Percentiles rank a stretch among this genome's conserved stretches.
These are phyloP conservation scores for Suhomyces panamericanus DNA, from an alignment of 1,139 yeast species.

Conservation along the genomic window DNA sequence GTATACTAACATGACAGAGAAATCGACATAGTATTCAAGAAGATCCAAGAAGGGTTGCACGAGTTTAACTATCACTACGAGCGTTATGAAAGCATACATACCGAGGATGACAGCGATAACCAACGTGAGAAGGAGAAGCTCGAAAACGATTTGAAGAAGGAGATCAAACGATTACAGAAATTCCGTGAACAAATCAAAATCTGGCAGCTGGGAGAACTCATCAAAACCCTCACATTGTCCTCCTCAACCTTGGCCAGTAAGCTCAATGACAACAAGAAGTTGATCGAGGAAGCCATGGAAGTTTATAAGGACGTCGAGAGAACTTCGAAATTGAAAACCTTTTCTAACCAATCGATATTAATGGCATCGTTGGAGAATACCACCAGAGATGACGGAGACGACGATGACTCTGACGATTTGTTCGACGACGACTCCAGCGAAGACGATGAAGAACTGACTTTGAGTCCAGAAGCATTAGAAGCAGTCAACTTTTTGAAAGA, in stretches of 20 bases:
- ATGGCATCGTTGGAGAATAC: constrained; percentile 42
- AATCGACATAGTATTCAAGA: constrained; percentile 30
- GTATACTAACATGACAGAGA: constrained; percentile 20
- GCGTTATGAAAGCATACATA: constrained; percentile 36
- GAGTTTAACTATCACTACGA: constrained; percentile 45
- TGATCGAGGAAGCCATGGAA: constrained; percentile 53
- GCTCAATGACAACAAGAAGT: constrained; percentile 42
- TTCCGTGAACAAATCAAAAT: constrained; percentile 31
- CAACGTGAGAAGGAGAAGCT: constrained; percentile 29
- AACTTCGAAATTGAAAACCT: constrained; percentile 46
- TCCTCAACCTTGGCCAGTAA: constrained; percentile 22
- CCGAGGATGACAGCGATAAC: constrained; percentile 34
- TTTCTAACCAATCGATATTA: constrained; percentile 49
- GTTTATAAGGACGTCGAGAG: constrained; percentile 50
- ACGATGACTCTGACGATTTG: constrained; percentile 19
- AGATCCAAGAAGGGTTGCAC: constrained; percentile 31
- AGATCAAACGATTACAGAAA: constrained; percentile 30
- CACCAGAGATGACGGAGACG: constrained; percentile 22
- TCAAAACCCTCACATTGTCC: constrained; percentile 26
- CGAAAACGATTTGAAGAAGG: constrained; percentile 30
- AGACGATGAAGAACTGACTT: constrained; percentile 21
- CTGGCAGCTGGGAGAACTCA: constrained; percentile 42
- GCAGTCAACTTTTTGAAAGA: constrained; percentile 21
- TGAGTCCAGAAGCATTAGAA: constrained; percentile 39
- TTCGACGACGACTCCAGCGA: constrained; percentile 21